Percentiles rank a stretch among this genome's conserved stretches.
phyloP scores from a whole-genome alignment of 805 yeast species.

The Starmerella geochares region DNA sequence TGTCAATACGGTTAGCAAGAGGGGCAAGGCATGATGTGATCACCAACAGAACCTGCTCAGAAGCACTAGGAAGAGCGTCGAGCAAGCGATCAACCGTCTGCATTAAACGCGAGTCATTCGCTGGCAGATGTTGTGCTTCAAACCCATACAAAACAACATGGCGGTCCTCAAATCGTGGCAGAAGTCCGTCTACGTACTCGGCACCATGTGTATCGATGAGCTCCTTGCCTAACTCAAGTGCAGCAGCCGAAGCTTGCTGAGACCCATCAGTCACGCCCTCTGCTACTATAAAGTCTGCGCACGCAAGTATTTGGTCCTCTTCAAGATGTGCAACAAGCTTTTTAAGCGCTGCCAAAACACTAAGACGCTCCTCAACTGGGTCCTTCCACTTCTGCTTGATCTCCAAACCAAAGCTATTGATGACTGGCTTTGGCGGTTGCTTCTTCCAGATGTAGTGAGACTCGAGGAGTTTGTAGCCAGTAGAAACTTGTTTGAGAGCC shows the following conservation, averaged over 20 bases:
- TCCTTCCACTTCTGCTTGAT: slow-evolving; percentile 58
- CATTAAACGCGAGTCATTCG: slow-evolving; percentile 53
- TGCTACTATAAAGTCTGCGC: slow-evolving; percentile 37
- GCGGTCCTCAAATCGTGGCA: slow-evolving; percentile 66
- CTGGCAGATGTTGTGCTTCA: slow-evolving; percentile 69
- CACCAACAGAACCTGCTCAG: slow-evolving; percentile 52
- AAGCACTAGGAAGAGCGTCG: slow-evolving; percentile 70
- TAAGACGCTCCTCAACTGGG: slow-evolving; percentile 76
- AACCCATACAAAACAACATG: slow-evolving; percentile 77
- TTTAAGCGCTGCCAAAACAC: slow-evolving; percentile 60
- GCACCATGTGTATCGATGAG: slow-evolving; percentile 60
- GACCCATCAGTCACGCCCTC: slow-evolving; percentile 62
- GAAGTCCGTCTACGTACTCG: slow-evolving; percentile 55
- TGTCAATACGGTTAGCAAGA: slow-evolving; percentile 36
- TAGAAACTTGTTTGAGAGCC: slow-evolving; percentile 22
- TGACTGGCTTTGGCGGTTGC: slow-evolving; percentile 28
- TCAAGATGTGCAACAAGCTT: slow-evolving; percentile 43
- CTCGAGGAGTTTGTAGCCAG: slow-evolving; percentile 39
- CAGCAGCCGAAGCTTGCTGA: slow-evolving; percentile 43
- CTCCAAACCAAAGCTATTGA: slow-evolving; percentile 72
- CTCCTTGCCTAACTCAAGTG: slow-evolving; percentile 75
- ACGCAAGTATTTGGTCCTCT: slow-evolving; percentile 16
- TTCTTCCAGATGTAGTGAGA: slow-evolving; percentile 50
- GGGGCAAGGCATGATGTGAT: slow-evolving; percentile 81
- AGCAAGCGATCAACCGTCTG: slow-evolving; percentile 60